phyloP scores from a whole-genome alignment of 106 monocot genomes.

The Chionographis japonica region DNA sequence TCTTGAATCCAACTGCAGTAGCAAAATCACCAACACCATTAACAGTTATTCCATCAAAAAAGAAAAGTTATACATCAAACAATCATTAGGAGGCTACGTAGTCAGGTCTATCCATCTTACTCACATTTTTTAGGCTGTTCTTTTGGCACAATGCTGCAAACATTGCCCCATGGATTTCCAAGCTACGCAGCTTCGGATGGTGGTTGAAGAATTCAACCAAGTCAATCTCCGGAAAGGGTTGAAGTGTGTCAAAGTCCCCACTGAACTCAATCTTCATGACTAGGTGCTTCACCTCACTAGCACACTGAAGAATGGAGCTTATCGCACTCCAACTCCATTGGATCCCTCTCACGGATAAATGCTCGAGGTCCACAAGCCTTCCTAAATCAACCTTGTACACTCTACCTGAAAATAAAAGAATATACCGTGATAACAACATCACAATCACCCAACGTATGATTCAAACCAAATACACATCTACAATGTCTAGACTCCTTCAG shows the following conservation, averaged over 20 bases:
- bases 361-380: constrained; percentile 54
- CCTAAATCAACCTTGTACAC: constrained; percentile 71
- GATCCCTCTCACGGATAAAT: constrained; percentile 63
- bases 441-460: too few relatives aligned
- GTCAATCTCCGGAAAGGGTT: constrained; percentile 77
- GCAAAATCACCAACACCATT: background rate
- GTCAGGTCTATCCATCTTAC: background rate
- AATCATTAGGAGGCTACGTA: background rate
- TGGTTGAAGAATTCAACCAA: constrained; percentile 82
- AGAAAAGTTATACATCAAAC: background rate
- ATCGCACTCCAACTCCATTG: constrained; percentile 93
- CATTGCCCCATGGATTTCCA: constrained; percentile 97
- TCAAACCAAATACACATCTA: too few relatives aligned
- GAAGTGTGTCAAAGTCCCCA: constrained; percentile 67
- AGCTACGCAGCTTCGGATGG: constrained; percentile 61
- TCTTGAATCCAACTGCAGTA: constrained; percentile 63
- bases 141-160: constrained; percentile 89
- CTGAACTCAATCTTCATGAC: constrained; percentile 93
- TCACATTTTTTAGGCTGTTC: constrained; percentile 74
- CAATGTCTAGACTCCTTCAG: too few relatives aligned
- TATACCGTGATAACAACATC: background rate
- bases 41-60: background rate
- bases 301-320: constrained; percentile 52
- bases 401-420: constrained; percentile 33
- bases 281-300: constrained; percentile 68